Evolutionary conservation across 23 red algal species (phyloP).

Genomic region (Gracilaria vermiculophylla): DNA sequence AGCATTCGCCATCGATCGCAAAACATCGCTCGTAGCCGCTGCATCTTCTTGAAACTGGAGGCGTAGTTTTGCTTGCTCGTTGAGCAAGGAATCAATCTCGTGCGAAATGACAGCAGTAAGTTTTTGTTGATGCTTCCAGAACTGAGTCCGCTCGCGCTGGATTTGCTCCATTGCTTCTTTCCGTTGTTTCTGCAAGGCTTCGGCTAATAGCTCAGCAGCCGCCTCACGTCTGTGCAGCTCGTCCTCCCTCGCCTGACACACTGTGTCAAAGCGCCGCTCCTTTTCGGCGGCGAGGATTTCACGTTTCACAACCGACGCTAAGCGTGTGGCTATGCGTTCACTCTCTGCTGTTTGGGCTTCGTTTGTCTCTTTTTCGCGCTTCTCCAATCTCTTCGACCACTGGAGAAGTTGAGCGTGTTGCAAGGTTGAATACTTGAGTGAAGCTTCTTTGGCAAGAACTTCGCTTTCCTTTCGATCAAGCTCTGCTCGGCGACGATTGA

Average conservation of each 20-base stretch:
- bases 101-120: slow-evolving; percentile 40
- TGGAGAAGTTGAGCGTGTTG: slow-evolving; percentile 37
- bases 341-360: not conserved
- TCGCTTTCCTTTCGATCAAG: not conserved
- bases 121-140: slow-evolving; percentile 63
- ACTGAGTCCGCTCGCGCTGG: slow-evolving; percentile 1
- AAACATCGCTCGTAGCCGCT: not conserved
- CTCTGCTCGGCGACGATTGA: not conserved
- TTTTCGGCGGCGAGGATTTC: slow-evolving; percentile 6
- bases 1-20: slow-evolving; percentile 36
- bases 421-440: slow-evolving; percentile 15
- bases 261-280: slow-evolving; percentile 25
- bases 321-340: not conserved
- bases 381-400: slow-evolving; percentile 2
- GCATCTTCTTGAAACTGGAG: slow-evolving; percentile 43
- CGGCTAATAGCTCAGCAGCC: not conserved
- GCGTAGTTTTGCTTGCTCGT: slow-evolving; percentile 15
- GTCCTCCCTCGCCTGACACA: slow-evolving; percentile 13
- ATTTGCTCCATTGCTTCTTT: slow-evolving; percentile 1
- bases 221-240: slow-evolving; percentile 28
- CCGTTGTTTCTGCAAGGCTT: slow-evolving; percentile 8
- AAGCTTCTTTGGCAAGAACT: slow-evolving; percentile 23
- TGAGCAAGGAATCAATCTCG: slow-evolving; percentile 20
- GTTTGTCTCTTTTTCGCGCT: not conserved
- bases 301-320: not conserved